Evolutionary conservation across 305 asterid genomes (phyloP), one percentile per base, ranked within the genome.

Genomic region (Vinca major): DNA sequence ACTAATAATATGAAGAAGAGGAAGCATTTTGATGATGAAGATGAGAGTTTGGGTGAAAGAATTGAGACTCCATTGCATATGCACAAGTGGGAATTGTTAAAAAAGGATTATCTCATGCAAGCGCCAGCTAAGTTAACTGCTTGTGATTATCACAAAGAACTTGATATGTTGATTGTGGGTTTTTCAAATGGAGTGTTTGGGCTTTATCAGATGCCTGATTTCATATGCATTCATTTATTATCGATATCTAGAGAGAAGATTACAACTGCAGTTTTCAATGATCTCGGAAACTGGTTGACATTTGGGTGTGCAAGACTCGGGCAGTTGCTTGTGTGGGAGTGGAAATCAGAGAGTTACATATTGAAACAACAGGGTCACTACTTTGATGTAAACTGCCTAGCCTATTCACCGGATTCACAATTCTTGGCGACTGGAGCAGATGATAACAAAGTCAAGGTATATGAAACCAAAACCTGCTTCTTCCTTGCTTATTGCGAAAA

Each of bases 251-350:
- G 95, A 57, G 95, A 89, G 85, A 93, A 93, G 84, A 86, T 93
- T 55, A 87, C 96, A 5, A 85, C 92, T 0, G 92, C 94, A 0
- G 85, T 84, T 44, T 93, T 93, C 77, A 93, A 90, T 83, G 96
- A 74, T 78, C 81, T 82, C n/a, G 98, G 98, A 50, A 90, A 93
- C 72, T 93, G 98, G 98, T 79, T 93, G 71, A 87, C 92, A 0
- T 89, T 93, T 55, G 98, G 98, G 64, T 90, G 96, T 74, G 96
- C 96, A 8, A 87, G 81, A 89, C 92, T 93, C 62, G 97, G 98
- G 73, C 98, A 93, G 86, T 80, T 93, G 86, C 95, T 90, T 52
- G 98, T 93, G 62, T 90, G 98, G 98, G 98, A 90, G 85, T 93
- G 97, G 97, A 90, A 93, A 77, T 90, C 97, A 4, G 98, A 93